Conservation (phyloP, 805 yeast genomes). For the Sugiyamaella mastotermitis region DNA sequence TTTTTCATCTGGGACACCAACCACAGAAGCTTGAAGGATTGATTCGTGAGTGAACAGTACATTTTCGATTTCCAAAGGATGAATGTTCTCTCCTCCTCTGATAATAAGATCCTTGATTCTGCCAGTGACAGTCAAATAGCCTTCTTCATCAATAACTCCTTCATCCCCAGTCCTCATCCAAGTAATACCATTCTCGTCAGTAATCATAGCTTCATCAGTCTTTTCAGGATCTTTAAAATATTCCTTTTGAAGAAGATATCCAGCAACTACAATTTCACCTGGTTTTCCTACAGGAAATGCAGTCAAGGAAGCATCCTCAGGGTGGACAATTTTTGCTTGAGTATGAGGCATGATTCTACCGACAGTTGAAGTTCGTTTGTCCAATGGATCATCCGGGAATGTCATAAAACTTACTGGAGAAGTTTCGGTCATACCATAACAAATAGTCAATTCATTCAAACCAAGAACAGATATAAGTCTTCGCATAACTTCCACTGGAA, state of each 20-base stretch:
- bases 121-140: conserved; percentile 26
- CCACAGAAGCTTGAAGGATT: conserved; percentile 26
- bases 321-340: conserved; percentile 23
- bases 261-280: conserved; percentile 28
- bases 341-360: conserved; percentile 28
- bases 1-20: conserved; percentile 26
- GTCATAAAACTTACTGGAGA: conserved; percentile 29
- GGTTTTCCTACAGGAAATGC: conserved; percentile 22
- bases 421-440: conserved; percentile 31
- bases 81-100: conserved; percentile 30
- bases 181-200: conserved; percentile 18
- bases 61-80: conserved; percentile 28
- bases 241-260: conserved; percentile 24
- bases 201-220: conserved; percentile 24
- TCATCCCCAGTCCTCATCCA: conserved; percentile 32
- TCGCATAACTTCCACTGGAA: conserved; percentile 28
- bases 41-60: conserved; percentile 22
- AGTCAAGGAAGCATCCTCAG: conserved; percentile 12
- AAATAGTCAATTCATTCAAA: conserved; percentile 23
- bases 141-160: conserved; percentile 25
- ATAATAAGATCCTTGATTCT: conserved; percentile 30
- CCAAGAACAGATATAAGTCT: conserved; percentile 18
- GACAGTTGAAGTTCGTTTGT: conserved; percentile 23
- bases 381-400: conserved; percentile 22
- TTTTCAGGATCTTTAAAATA: conserved; percentile 23